Evolutionary conservation across 345 rosid genomes (phyloP).

Genomic region (Sonneratia caseolaris): DNA sequence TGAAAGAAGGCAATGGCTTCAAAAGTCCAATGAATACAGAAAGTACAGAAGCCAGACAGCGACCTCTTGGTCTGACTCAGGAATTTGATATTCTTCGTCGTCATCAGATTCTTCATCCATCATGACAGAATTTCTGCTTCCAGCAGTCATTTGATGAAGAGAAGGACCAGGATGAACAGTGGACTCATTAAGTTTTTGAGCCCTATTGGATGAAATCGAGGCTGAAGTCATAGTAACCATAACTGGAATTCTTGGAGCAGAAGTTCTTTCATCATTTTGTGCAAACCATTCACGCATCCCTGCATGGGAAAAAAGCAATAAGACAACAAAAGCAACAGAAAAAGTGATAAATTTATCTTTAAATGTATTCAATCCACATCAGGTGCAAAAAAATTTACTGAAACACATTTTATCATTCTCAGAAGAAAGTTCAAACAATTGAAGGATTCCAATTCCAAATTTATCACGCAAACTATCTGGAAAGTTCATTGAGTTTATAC

Average conservation of each 20-base stretch:
- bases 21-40: neutral
- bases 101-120: constrained; percentile 91
- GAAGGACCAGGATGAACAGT: constrained; percentile 41
- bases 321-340: neutral
- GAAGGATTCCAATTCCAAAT: neutral
- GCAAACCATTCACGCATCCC: constrained; percentile 98
- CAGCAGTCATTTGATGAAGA: constrained; percentile 55
- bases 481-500: neutral
- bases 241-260: constrained; percentile 86
- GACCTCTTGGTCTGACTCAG: constrained; percentile 95
- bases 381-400: neutral
- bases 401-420: neutral
- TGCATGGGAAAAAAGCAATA: constrained; percentile 14
- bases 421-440: neutral
- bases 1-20: neutral
- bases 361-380: neutral
- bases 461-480: neutral
- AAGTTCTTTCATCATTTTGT: constrained; percentile 90
- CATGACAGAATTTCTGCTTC: constrained; percentile 54
- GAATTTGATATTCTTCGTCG: constrained; percentile 84
- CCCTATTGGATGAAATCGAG: constrained; percentile 43
- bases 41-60: neutral
- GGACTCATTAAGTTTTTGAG: constrained; percentile 37
- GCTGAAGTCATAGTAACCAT: constrained; percentile 96
- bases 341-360: constrained; percentile 1